These are phyloP conservation scores for Eimeria mitis DNA, from an alignment of 169 alveolate genomes.

Conservation along the genomic window DNA sequence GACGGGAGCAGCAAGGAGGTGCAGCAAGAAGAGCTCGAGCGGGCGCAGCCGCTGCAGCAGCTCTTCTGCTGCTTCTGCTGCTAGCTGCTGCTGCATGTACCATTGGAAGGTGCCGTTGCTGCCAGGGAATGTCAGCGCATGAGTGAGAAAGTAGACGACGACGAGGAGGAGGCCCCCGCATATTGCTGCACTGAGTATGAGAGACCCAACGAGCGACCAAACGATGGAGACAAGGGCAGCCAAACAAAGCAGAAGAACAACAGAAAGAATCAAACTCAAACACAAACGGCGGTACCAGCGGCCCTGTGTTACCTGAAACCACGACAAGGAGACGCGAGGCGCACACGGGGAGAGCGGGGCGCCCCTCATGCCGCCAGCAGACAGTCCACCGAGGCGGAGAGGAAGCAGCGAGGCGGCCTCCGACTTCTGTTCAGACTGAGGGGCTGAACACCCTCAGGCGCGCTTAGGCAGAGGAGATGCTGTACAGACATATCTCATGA, in stretches of 20 bases:
- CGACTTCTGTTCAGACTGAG: neutral
- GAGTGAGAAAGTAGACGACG: conserved; percentile 15
- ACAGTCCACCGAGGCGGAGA: neutral
- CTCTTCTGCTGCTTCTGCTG: conserved; percentile 47
- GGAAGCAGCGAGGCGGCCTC: neutral
- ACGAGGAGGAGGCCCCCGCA: neutral
- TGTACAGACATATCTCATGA: neutral
- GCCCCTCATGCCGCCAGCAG: conserved; percentile 68
- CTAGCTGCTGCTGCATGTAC: conserved; percentile 62
- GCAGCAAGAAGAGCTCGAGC: conserved; percentile 34
- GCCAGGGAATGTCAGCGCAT: conserved; percentile 46
- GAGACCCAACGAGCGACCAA: neutral
- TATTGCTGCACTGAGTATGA: neutral
- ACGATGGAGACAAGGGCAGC: neutral
- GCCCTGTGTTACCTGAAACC: neutral
- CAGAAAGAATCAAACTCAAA: neutral
- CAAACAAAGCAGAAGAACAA: neutral
- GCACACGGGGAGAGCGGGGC: conserved; percentile 19
- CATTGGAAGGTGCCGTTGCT: conserved; percentile 48
- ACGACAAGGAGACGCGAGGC: conserved; percentile 41
- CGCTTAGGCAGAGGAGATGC: neutral
- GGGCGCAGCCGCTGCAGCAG: conserved; percentile 58
- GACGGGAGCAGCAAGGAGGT: conserved; percentile 28
- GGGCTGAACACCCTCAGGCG: neutral
- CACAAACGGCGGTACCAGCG: neutral